Evolutionary conservation across 306 rosid species (phyloP).

Genomic region (Pterocarpus macrocarpus): DNA sequence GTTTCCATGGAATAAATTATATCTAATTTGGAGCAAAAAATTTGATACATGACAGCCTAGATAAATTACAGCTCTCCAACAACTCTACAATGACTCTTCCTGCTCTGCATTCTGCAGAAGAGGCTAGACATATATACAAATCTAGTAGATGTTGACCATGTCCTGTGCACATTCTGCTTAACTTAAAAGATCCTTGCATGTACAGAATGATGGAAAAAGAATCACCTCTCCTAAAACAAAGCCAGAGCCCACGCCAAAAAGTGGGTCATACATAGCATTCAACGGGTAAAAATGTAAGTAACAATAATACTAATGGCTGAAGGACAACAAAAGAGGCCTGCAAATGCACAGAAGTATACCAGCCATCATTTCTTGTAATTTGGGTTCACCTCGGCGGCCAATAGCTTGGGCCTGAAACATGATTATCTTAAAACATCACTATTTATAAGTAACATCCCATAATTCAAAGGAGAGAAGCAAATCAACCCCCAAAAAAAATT

Average conservation of each 20-base stretch:
- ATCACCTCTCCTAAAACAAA: slow-evolving; percentile 48
- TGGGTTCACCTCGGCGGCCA: slow-evolving; percentile 85
- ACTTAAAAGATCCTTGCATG: slow-evolving; percentile 53
- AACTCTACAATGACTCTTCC: slow-evolving; percentile 78
- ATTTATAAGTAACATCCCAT: slow-evolving; percentile 12
- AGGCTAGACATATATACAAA: slow-evolving; percentile 72
- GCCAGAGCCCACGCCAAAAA: slow-evolving; percentile 61
- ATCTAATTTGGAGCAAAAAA: slow-evolving; percentile 47
- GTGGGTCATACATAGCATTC: slow-evolving; percentile 54
- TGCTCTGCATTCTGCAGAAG: slow-evolving; percentile 77
- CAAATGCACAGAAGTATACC: slow-evolving; percentile 49
- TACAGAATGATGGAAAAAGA: slow-evolving; percentile 49
- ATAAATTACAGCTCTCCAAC: slow-evolving; percentile 72
- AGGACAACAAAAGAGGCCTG: slow-evolving; percentile 1
- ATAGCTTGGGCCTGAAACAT: slow-evolving; percentile 82
- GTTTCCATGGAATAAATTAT: slow-evolving; percentile 62
- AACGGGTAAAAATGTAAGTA: slow-evolving; percentile 32
- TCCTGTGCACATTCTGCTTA: slow-evolving; percentile 53
- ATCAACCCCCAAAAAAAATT: background rate
- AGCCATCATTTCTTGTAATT: slow-evolving; percentile 42
- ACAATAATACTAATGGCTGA: background rate
- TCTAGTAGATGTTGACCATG: slow-evolving; percentile 55
- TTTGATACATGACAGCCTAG: slow-evolving; percentile 60
- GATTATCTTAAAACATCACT: slow-evolving; percentile 34
- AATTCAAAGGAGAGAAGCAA: slow-evolving; percentile 25